Evolutionary conservation across 441 rosid species (phyloP).

Genomic region (Pelargonium fulgidum): DNA sequence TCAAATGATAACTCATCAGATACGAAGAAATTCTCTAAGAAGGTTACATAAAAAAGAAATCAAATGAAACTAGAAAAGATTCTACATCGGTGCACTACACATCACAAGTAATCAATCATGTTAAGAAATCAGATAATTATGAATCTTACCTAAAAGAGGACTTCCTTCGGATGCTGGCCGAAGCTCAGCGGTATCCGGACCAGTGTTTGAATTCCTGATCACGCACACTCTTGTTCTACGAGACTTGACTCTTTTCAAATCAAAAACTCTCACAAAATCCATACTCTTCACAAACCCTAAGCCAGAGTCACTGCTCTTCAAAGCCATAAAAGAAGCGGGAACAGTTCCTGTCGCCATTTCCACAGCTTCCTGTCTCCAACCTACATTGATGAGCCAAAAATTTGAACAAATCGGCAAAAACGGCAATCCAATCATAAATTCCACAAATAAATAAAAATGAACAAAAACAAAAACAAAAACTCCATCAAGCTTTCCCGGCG

Average conservation of each 20-base stretch:
- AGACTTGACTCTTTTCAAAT: conserved; percentile 43
- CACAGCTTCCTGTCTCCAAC: conserved; percentile 19
- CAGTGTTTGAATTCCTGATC: conserved; percentile 53
- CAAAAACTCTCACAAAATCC: conserved; percentile 57
- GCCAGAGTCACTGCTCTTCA: conserved; percentile 48
- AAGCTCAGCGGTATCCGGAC: conserved; percentile 60
- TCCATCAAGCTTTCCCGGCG: neutral
- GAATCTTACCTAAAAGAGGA: conserved; percentile 60
- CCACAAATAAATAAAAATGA: too few species aligned
- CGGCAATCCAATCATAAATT: neutral
- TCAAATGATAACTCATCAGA: conserved; percentile 18
- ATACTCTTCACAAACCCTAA: conserved; percentile 50
- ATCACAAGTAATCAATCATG: neutral
- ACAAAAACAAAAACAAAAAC: neutral
- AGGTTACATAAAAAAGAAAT: too few species aligned
- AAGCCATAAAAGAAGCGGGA: conserved; percentile 59
- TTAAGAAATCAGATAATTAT: neutral
- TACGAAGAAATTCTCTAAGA: conserved; percentile 1
- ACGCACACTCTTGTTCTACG: conserved; percentile 39
- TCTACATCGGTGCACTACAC: neutral
- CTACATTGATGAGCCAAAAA: neutral
- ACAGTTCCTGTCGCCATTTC: conserved; percentile 71
- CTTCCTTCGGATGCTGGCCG: conserved; percentile 79
- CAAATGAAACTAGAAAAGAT: neutral
- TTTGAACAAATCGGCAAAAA: neutral